A percentile compares a stretch with the other conserved stretches of the same genome.
Conservation (phyloP, 2,329 filamentous ascomycete species). For the Ophiosphaerella herpotricha region DNA sequence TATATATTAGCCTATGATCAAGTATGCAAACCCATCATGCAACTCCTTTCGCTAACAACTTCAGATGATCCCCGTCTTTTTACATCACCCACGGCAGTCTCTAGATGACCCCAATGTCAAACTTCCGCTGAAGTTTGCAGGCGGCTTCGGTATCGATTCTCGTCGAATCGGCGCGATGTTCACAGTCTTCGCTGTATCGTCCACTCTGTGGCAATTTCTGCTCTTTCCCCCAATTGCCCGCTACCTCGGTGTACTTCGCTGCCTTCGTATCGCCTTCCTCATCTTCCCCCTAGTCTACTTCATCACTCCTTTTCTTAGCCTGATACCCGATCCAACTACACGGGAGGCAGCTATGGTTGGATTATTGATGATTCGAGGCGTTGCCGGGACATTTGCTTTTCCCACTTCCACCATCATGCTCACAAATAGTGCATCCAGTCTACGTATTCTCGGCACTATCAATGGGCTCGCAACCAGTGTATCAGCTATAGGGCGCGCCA, state of each 20-base stretch:
- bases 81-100: conserved; percentile 70
- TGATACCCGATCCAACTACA: conserved; percentile 56
- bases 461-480: conserved; percentile 89
- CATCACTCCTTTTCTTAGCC: conserved; percentile 77
- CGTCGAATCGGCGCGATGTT: conserved; percentile 83
- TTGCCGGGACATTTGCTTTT: conserved; percentile 81
- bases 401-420: conserved; percentile 88
- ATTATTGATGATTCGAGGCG: conserved; percentile 75
- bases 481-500: conserved; percentile 76
- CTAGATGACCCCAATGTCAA: conserved; percentile 59
- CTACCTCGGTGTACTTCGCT: conserved; percentile 73
- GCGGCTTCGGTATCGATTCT: conserved; percentile 77
- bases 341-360: conserved; percentile 66
- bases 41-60: not conserved
- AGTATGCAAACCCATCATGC: conserved; percentile 17
- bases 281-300: conserved; percentile 77
- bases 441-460: conserved; percentile 80
- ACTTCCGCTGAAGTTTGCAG: conserved; percentile 79
- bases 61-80: conserved; percentile 77
- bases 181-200: conserved; percentile 77
- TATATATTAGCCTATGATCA: conserved; percentile 88
- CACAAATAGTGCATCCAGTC: conserved; percentile 79
- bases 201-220: conserved; percentile 83
- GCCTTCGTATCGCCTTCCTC: conserved; percentile 69
- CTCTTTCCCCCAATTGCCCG: conserved; percentile 78